Percentiles rank a stretch among this genome's conserved stretches.
These are phyloP conservation scores for Akanthomyces lecanii DNA, from an alignment of 2,329 filamentous ascomycete species.

Conservation along the genomic window DNA sequence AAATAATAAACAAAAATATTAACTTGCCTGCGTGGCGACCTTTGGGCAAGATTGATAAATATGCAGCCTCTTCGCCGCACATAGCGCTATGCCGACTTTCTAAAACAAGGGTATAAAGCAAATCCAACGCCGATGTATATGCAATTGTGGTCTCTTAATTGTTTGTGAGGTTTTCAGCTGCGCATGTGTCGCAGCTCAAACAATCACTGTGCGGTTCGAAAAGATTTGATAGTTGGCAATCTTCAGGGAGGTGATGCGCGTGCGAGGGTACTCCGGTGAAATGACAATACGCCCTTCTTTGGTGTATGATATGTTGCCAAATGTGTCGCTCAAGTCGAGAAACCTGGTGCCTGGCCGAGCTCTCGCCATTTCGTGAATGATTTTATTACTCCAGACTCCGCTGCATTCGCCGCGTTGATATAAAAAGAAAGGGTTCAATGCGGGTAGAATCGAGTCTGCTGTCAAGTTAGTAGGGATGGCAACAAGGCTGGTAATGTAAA, in stretches of 20 bases:
- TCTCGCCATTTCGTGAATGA: conserved; percentile 56
- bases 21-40: neutral
- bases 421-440: conserved; percentile 69
- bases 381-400: conserved; percentile 68
- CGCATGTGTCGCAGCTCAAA: conserved; percentile 23
- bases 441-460: conserved; percentile 63
- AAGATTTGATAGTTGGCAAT: conserved; percentile 54
- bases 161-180: neutral
- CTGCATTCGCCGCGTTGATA: conserved; percentile 57
- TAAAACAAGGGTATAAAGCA: neutral
- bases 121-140: conserved; percentile 10
- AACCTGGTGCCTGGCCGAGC: conserved; percentile 57
- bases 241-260: conserved; percentile 52
- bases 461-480: conserved; percentile 19
- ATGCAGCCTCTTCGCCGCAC: neutral
- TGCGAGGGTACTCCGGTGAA: conserved; percentile 50
- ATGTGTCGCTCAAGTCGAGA: conserved; percentile 59
- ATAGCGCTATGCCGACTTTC: neutral
- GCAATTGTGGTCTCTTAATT: neutral
- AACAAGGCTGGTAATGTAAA: neutral
- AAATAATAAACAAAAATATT: neutral
- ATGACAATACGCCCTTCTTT: conserved; percentile 58
- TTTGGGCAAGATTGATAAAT: neutral
- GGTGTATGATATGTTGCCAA: conserved; percentile 55
- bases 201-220: conserved; percentile 34